A percentile compares a stretch with the other conserved stretches of the same genome.
Conservation (phyloP, 371 early-diverging fungal genomes). For the Lichtheimia ramosa region DNA sequence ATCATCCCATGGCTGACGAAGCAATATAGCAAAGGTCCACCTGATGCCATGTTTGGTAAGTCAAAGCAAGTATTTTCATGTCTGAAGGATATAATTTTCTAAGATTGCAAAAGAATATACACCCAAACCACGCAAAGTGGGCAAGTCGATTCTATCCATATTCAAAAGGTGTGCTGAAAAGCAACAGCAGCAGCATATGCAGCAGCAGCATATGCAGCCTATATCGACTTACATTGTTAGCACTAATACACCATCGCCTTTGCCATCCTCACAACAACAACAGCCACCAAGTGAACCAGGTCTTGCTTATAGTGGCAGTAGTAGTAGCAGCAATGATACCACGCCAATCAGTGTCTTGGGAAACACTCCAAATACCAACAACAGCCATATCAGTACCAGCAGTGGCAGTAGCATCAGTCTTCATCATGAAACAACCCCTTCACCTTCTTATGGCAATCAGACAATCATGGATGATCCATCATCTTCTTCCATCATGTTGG, state of each 20-base stretch:
- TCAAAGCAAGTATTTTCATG: neutral
- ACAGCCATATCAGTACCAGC: neutral
- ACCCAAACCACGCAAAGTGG: conserved; percentile 8
- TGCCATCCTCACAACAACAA: neutral
- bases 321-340: neutral
- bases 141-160: conserved; percentile 6
- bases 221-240: neutral
- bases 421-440: neutral
- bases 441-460: neutral
- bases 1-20: conserved; percentile 29
- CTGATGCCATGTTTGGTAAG: conserved; percentile 23
- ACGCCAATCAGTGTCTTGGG: no score
- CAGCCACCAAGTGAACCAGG: neutral
- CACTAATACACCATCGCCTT: neutral
- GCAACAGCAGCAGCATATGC: neutral
- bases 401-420: neutral
- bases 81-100: neutral
- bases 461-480: neutral
- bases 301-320: neutral
- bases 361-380: neutral
- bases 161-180: conserved; percentile 9
- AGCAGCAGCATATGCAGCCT: neutral
- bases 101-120: conserved; percentile 8
- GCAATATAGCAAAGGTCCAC: conserved; percentile 29
- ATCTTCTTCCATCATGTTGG: neutral